Conservation (phyloP, 129 eudicot species). For the Flaveria sonorensis region DNA sequence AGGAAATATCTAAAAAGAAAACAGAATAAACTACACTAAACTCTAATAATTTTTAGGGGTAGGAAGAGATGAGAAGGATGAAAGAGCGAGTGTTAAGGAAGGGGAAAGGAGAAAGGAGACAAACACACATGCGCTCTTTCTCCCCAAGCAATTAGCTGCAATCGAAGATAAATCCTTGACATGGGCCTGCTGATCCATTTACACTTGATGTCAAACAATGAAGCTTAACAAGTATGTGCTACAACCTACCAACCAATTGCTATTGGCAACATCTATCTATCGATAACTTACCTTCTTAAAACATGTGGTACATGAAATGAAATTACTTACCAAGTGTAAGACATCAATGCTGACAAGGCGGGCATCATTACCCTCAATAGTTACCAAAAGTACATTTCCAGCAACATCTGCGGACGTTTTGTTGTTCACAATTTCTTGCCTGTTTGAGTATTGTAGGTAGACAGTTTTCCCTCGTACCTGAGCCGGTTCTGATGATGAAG, state of each 20-base stretch:
- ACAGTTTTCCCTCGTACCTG: conserved; percentile 98
- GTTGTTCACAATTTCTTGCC: conserved; percentile 99
- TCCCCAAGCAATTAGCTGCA: conserved; percentile 97
- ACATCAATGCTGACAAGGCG: conserved; percentile 94
- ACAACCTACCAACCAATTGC: conserved; percentile 50
- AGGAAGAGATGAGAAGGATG: conserved; percentile 70
- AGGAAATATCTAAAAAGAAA: conserved; percentile 12
- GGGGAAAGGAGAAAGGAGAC: conserved; percentile 94
- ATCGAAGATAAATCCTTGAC: conserved; percentile 89
- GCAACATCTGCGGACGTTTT: conserved; percentile 98
- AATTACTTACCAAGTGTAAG: conserved; percentile 83
- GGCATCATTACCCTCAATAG: conserved; percentile 90
- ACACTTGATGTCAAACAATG: conserved; percentile 72
- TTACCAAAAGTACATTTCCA: conserved; percentile 90
- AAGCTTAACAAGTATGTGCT: conserved; percentile 54
- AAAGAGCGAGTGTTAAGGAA: conserved; percentile 85
- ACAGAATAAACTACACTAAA: conserved; percentile 43
- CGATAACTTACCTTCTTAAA: conserved; percentile 33
- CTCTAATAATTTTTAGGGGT: conserved; percentile 48
- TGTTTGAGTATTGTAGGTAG: conserved; percentile 92
- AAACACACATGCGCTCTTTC: conserved; percentile 99
- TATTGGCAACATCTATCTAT: conserved; percentile 29
- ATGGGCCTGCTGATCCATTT: conserved; percentile 97
- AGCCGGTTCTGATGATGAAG: conserved; percentile 98
- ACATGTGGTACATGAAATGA: conserved; percentile 13